These are phyloP conservation scores for Selenicereus undatus DNA, from an alignment of 148 eudicot species.

Conservation along the genomic window DNA sequence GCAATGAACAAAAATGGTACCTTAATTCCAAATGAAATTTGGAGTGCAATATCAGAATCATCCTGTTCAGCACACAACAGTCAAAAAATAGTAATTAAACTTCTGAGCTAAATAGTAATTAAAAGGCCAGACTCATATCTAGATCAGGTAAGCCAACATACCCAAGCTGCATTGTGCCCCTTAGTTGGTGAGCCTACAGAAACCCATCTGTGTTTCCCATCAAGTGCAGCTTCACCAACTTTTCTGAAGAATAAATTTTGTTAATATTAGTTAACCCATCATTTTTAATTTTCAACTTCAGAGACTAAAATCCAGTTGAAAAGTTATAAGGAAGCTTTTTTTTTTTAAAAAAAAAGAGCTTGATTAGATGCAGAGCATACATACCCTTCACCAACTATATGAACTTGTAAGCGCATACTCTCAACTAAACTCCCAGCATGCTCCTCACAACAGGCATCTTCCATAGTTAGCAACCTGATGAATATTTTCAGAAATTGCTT, in stretches of 20 bases:
- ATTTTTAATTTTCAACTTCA: too few species aligned
- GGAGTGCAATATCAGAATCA: slow-evolving; percentile 41
- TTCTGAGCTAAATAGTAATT: background rate
- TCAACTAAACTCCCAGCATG: slow-evolving; percentile 40
- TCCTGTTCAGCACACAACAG: slow-evolving; percentile 38
- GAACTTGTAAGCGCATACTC: slow-evolving; percentile 59
- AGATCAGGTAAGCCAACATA: slow-evolving; percentile 17
- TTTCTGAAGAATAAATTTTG: slow-evolving; percentile 32
- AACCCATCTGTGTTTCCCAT: slow-evolving; percentile 62
- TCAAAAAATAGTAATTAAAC: slow-evolving; percentile 1
- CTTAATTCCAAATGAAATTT: slow-evolving; percentile 62
- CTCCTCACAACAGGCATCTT: slow-evolving; percentile 64
- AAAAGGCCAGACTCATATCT: background rate
- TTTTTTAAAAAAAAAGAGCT: background rate
- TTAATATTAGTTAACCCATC: slow-evolving; percentile 12
- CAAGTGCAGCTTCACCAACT: slow-evolving; percentile 69
- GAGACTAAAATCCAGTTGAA: background rate
- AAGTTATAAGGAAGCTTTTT: background rate
- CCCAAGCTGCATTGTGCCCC: slow-evolving; percentile 31
- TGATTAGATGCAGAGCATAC: slow-evolving; percentile 35
- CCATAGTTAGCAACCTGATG: slow-evolving; percentile 59
- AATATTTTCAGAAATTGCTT: slow-evolving; percentile 5
- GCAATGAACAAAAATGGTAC: slow-evolving; percentile 27
- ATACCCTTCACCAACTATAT: slow-evolving; percentile 81
- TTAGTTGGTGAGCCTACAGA: slow-evolving; percentile 34